Evolutionary conservation across 2,329 filamentous ascomycete genomes (phyloP).

Genomic region (Chrysoporthe puriensis): DNA sequence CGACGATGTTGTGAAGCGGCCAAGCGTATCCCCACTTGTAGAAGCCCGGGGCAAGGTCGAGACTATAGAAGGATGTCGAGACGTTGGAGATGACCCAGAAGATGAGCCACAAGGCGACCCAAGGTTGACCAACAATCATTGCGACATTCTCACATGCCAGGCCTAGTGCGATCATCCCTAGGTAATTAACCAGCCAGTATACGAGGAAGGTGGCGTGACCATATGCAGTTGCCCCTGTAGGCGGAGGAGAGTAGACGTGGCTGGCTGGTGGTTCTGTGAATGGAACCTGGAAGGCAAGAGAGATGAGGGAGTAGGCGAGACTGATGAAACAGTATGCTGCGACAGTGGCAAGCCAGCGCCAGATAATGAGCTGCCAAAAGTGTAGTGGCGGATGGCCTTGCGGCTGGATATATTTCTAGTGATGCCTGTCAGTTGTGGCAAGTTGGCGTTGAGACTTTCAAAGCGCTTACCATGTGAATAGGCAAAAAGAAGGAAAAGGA

Average conservation of each 20-base stretch:
- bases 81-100: constrained; percentile 72
- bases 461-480: constrained; percentile 52
- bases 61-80: constrained; percentile 60
- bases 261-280: constrained; percentile 55
- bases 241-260: constrained; percentile 44
- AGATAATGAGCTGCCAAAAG: constrained; percentile 60
- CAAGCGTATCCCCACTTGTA: constrained; percentile 67
- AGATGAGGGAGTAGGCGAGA: constrained; percentile 65
- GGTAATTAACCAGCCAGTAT: constrained; percentile 67
- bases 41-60: constrained; percentile 61
- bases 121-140: constrained; percentile 64
- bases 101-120: constrained; percentile 64
- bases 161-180: constrained; percentile 65
- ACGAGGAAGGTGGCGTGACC: constrained; percentile 62
- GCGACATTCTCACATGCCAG: constrained; percentile 68
- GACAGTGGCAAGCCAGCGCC: constrained; percentile 60
- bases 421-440: neutral
- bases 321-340: constrained; percentile 64
- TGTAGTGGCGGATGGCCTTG: constrained; percentile 61
- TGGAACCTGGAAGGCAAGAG: constrained; percentile 65
- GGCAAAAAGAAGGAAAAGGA: constrained; percentile 68
- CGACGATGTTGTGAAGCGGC: constrained; percentile 65
- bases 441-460: neutral
- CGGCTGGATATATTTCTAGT: constrained; percentile 54
- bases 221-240: constrained; percentile 56